Percentiles rank a stretch among this genome's conserved stretches.
Evolutionary conservation across 306 rosid species (phyloP).

Genomic region (Dalbergia cultrata): DNA sequence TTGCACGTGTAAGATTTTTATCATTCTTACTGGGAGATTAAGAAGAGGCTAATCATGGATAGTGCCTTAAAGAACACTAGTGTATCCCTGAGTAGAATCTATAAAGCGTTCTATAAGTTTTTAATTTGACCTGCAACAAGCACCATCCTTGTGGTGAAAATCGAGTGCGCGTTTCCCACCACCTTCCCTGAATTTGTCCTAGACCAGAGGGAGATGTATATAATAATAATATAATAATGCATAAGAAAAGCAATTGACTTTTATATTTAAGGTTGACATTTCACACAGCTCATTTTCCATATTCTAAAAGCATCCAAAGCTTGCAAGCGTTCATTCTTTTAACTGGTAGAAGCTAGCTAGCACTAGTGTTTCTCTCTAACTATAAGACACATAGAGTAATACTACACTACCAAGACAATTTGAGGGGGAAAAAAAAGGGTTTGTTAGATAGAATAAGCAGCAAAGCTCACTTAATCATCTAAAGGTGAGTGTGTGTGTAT

Average conservation of each 20-base stretch:
- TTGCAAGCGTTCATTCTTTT: not conserved
- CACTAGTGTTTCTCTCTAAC: not conserved
- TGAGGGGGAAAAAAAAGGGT: too few relatives aligned
- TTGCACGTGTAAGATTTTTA: too few relatives aligned
- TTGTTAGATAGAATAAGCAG: too few relatives aligned
- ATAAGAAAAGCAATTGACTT: slow-evolving; percentile 4
- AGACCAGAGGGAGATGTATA: slow-evolving; percentile 1
- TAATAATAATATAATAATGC: not conserved
- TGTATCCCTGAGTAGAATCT: too few relatives aligned
- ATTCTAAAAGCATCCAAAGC: slow-evolving; percentile 12
- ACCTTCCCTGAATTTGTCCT: slow-evolving; percentile 61
- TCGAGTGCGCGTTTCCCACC: slow-evolving; percentile 66
- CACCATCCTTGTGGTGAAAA: slow-evolving; percentile 58
- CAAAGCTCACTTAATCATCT: too few relatives aligned
- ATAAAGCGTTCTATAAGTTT: slow-evolving; percentile 17
- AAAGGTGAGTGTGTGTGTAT: too few relatives aligned
- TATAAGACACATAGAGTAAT: not conserved
- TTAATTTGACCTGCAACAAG: not conserved
- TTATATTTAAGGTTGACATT: not conserved
- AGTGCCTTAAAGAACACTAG: too few relatives aligned
- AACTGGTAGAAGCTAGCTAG: not conserved
- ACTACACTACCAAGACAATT: too few relatives aligned
- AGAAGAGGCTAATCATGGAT: too few relatives aligned
- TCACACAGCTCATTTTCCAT: not conserved
- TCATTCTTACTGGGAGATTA: too few relatives aligned